Evolutionary conservation across 1,284 basidiomycete species (phyloP).

Genomic region (Cutaneotrichosporon sp.): DNA sequence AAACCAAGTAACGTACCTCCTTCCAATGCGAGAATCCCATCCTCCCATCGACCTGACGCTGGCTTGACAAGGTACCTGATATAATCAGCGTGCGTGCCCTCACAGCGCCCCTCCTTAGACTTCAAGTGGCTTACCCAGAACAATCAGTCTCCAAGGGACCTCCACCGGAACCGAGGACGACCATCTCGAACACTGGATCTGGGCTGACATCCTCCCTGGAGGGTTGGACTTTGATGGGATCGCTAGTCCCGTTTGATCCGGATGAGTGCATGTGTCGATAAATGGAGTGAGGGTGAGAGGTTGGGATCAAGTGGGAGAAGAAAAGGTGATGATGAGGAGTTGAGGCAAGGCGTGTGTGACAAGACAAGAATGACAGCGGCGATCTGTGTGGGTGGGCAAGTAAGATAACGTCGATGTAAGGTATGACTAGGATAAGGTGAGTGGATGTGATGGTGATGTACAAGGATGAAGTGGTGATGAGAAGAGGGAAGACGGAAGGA

Average conservation of each 20-base stretch:
- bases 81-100: background rate
- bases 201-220: background rate
- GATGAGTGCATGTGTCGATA: background rate
- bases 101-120: background rate
- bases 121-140: constrained; percentile 39
- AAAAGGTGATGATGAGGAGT: background rate
- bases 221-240: too few species aligned
- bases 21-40: constrained; percentile 49
- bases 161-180: constrained; percentile 52
- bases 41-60: constrained; percentile 40
- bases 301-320: background rate
- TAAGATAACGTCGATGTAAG: too few species aligned
- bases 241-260: too few species aligned
- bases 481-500: too few species aligned
- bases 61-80: constrained; percentile 49
- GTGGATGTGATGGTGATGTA: too few species aligned
- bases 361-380: too few species aligned
- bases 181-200: constrained; percentile 47
- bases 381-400: too few species aligned
- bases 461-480: background rate
- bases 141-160: constrained; percentile 53
- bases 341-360: background rate
- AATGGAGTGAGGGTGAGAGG: background rate
- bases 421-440: too few species aligned
- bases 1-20: constrained; percentile 40